Base-by-base conservation (phyloP, 2,329 filamentous ascomycete species). In the Beauveria sp. region DNA sequence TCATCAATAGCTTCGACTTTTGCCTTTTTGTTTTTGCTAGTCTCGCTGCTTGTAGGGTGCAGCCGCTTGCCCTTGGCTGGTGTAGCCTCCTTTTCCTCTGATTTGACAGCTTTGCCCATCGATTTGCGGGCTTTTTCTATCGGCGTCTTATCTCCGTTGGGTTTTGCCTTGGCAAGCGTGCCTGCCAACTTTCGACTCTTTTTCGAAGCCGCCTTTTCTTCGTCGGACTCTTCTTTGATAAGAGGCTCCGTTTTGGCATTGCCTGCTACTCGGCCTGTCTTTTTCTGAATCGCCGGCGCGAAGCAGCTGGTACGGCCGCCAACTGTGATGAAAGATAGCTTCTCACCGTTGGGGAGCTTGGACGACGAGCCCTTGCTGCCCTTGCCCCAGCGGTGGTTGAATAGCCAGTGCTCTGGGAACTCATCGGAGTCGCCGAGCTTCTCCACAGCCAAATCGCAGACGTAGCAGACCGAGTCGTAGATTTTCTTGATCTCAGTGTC, bases 291-390 rank as follows among this genome's bases (percentile, higher is more conserved):
- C 14, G 81, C 85, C 0, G 92, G 92, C 0, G 96, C 91, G 58
- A 93, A 88, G 53, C 93, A 96, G 69, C 91, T 96, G 3, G 95
- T 98, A 51, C 95, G 81, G 2, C 93, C 93, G 0, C 93, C 93
- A 0, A 98, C 93, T 0, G 89, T 97, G 54, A 98, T 75, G 70
- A 93, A 95, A 0, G 86, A 86, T 51, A 98, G 87, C 73, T 89
- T 92, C 65, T 92, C 88, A 0, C 95, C 95, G 65, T 86, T 96
- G 0, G 93, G 93, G 30, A 98, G 75, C 54, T 81, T 82, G 5
- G 82, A 84, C 0, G 81, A 75, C 1, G 84, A 80, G 34, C 82
- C 83, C 70, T 93, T 96, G 69, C 89, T 92, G 70, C 91, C 91
- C 70, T 97, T 96, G 14, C 87, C 85, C 95, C 95, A 98, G 28